Evolutionary conservation across 768 basidiomycete species (phyloP), one percentile per base, ranked within the genome.

Genomic region (Naganishia friedmannii): DNA sequence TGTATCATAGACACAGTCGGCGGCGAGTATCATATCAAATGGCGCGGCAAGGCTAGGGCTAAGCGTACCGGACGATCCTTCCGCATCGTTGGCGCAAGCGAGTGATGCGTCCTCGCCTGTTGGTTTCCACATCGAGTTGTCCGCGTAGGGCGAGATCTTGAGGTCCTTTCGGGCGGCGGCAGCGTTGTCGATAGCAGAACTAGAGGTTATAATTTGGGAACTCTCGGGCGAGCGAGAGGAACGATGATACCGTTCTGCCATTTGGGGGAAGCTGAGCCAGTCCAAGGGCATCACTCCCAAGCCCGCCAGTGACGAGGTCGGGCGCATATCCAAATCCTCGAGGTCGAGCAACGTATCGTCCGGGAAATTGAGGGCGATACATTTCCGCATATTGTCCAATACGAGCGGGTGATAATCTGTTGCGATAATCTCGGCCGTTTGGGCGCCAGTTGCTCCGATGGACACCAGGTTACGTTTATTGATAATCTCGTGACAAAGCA

Each of bases 1-100:
- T 17, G 74, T 69, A 69, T 81, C 80, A 63, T 81, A 81, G 3
- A 81, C 80, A 67, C 80, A 81, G 65, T 81, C 80, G 21, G 76
- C 75, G 6, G 77, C 80, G 19, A 81, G 63, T 15, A 81, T 75
- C 37, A 81, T 69, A 67, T 81, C 78, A 67, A 79, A 81, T 5
- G 77, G 76, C 34, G 73, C 39, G 23, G 8, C 10, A 28, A 63
- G 60, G 60, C 29, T 34, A 17, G 37, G 23, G 19, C 29, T 46
- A 8, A 63, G 1, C 6, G 39, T 1, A 42, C 42, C 69, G 53
- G 68, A 56, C 26, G 73, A 72, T n/a, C 67, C 73, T 12, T 71
- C 69, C 31, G 34, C 63, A 10, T 42, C 51, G 45, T 65, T 65
- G 1, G 63, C 45, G 2, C n/a, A 28, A 28, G 67, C 67, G 7